A percentile compares a stretch with the other conserved stretches of the same genome.
Evolutionary conservation across 208 protist genomes (phyloP).

Genomic region (Trypanosoma theileri): DNA sequence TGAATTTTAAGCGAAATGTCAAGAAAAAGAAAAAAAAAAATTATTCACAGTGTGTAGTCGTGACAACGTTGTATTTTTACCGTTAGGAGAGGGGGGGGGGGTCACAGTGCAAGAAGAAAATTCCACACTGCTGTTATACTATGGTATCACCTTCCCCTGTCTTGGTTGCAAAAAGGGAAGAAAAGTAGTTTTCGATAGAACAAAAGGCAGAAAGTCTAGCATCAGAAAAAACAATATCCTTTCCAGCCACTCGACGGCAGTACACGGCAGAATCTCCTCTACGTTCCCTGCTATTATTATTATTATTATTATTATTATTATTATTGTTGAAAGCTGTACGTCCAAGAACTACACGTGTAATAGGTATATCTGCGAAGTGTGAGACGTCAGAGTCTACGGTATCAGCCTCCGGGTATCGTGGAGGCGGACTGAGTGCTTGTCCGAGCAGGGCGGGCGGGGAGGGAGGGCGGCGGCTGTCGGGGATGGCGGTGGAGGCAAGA

Average conservation of each 20-base stretch:
- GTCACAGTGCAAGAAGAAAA: not conserved
- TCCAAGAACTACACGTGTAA: constrained; percentile 25
- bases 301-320: not conserved
- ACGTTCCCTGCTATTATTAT: not conserved
- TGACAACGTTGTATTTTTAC: no score
- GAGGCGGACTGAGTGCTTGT: not conserved
- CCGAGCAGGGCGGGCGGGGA: constrained; percentile 4
- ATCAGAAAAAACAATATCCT: constrained; percentile 24
- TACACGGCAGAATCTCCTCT: constrained; percentile 3
- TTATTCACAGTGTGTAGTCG: no score
- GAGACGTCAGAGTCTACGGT: not conserved
- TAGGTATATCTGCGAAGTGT: constrained; percentile 18
- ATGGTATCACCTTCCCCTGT: not conserved
- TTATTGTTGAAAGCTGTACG: constrained; percentile 13
- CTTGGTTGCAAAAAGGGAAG: constrained; percentile 3
- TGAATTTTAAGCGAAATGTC: no score
- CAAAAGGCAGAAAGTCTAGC: not conserved
- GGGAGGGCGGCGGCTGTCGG: no score
- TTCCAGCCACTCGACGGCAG: not conserved
- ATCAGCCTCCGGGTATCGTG: constrained; percentile 1
- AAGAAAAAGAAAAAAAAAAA: no score
- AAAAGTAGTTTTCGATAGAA: constrained; percentile 14
- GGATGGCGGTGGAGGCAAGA: no score
- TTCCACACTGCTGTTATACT: not conserved
- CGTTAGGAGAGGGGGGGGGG: no score